Evolutionary conservation across 441 rosid species (phyloP).

Genomic region (Populus hybrid): DNA sequence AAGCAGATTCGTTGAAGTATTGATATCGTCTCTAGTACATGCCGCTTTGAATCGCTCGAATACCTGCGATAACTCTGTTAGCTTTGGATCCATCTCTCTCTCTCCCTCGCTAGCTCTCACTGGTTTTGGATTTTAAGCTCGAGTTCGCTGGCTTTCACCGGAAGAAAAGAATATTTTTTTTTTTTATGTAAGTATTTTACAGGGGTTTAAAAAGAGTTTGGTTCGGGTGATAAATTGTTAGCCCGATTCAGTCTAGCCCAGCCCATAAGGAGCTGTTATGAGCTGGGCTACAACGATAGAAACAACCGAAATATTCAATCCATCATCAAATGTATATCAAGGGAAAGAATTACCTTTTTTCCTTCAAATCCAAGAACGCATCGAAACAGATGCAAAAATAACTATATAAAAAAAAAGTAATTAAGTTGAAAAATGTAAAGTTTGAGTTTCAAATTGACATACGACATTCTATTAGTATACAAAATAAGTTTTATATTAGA

Average conservation of each 20-base stretch:
- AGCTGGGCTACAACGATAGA: neutral
- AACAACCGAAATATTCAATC: too few relatives aligned
- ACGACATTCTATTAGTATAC: too few relatives aligned
- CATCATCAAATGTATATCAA: too few relatives aligned
- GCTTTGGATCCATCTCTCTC: conserved; percentile 72
- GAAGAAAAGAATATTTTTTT: neutral
- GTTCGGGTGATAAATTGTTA: too few relatives aligned
- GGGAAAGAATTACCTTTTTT: too few relatives aligned
- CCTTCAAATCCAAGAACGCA: neutral
- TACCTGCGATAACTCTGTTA: conserved; percentile 69
- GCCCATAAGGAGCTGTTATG: neutral
- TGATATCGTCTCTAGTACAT: conserved; percentile 56
- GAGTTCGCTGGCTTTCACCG: neutral
- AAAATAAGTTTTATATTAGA: too few relatives aligned
- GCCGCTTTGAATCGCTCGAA: conserved; percentile 88
- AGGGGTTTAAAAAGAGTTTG: neutral
- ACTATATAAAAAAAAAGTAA: too few relatives aligned
- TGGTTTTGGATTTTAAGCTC: neutral
- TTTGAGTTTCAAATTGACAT: too few relatives aligned
- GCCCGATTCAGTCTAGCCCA: neutral
- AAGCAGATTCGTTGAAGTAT: conserved; percentile 47
- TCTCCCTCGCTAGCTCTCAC: conserved; percentile 5
- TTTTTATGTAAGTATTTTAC: too few relatives aligned
- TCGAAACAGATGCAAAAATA: neutral
- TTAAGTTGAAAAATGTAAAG: neutral